Evolutionary conservation across 495 filamentous ascomycete genomes (phyloP), one percentile per base, ranked within the genome.

Genomic region (Delitschia confertaspora): DNA sequence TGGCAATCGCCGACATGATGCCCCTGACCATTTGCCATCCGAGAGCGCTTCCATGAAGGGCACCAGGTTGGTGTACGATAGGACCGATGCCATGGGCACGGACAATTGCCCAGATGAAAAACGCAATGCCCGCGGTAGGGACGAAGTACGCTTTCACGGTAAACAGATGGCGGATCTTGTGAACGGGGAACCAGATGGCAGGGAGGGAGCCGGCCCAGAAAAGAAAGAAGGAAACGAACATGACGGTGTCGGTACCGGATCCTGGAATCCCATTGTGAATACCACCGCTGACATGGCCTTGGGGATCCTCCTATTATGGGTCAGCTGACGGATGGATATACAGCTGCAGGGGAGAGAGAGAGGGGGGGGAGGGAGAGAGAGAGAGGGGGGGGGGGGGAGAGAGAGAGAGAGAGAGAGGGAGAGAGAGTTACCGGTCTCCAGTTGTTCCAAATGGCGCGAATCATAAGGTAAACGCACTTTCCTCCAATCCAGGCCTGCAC

Each of bases 111-210:
- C 88, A 95, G 50, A 88, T 87, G 63, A 94, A 86, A 70, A 88
- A 94, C 17, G 83, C 75, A 40, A 95, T 71, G 30, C 83, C 88
- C 19, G 87, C 87, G 29, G 73, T 70, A 0, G 88, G 88, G 3
- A 93, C 88, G 48, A 93, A 78, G 57, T 76, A 83, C 4, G 87
- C 74, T 66, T 95, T 95, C 56, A 83, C 84, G 14, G 88, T 95
- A 62, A 95, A 95, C 16, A 95, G 69, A 63, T 95, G 88, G 38
- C 88, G 68, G 53, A 85, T 74, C 63, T 80, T 68, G 55, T 83
- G 75, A 5, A 85, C 80, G 0, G 79, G 80, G 56, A 80, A 81
- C 59, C 85, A 95, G 36, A 95, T 57, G 24, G 57, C 45, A n/a
- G 62, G 65, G 25, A 60, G 45, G 51, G 57, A 55, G 47, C 74